phyloP scores from a whole-genome alignment of 2,329 filamentous ascomycete genomes.

The Fusarium sacchari region DNA sequence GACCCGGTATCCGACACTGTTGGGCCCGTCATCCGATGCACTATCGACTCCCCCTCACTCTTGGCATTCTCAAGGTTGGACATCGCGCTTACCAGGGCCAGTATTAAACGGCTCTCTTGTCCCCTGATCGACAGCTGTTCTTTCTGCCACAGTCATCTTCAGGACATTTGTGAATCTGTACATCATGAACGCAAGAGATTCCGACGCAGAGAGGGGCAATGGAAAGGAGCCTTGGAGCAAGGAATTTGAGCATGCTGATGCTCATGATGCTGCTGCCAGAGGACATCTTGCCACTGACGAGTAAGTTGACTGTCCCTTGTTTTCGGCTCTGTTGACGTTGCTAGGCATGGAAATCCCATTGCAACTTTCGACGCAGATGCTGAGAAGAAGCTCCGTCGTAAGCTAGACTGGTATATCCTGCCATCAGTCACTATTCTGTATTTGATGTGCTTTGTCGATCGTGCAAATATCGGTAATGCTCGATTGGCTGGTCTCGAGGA shows the following conservation, averaged over 20 bases:
- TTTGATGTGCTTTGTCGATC: slow-evolving; percentile 74
- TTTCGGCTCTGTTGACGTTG: background rate
- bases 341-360: slow-evolving; percentile 10
- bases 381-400: slow-evolving; percentile 9
- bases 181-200: background rate
- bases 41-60: slow-evolving; percentile 17
- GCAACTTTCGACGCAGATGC: slow-evolving; percentile 2
- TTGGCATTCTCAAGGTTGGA: slow-evolving; percentile 10
- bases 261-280: slow-evolving; percentile 12
- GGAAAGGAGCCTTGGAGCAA: background rate
- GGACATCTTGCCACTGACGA: slow-evolving; percentile 17
- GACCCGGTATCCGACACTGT: slow-evolving; percentile 17
- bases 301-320: background rate
- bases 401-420: slow-evolving; percentile 14
- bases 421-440: slow-evolving; percentile 28
- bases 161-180: no score
- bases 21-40: slow-evolving; percentile 4
- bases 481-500: slow-evolving; percentile 62
- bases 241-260: background rate
- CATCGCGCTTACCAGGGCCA: background rate
- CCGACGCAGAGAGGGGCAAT: slow-evolving; percentile 1
- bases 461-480: slow-evolving; percentile 76
- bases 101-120: background rate
- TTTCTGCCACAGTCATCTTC: background rate
- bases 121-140: background rate